Evolutionary conservation across 768 basidiomycete species (phyloP), one percentile per base, ranked within the genome.

Genomic region (Russula compacta): DNA sequence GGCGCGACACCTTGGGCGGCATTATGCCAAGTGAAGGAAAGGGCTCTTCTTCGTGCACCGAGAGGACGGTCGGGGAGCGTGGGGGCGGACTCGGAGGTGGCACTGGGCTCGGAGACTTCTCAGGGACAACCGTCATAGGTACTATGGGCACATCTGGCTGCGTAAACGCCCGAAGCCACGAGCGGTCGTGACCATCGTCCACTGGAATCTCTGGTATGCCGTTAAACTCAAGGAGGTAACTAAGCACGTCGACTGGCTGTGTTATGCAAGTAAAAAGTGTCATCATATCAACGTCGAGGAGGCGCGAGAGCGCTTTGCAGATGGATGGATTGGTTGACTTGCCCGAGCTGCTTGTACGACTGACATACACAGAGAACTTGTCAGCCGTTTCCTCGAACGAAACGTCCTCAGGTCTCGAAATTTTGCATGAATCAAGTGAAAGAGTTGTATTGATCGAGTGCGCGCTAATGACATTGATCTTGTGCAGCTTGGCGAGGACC

Each of bases 81-180:
- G 55, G 51, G 8, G 50, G 50, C 43, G 58, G 21, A 52, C 58
- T 46, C 19, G 44, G 44, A n/a, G 19, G 50, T 5, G 24, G 43
- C 10, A 6, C 33, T n/a, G 29, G 56, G 44, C 48, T 46, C 33
- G 36, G 50, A 15, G 60, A 43, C 38, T 11, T 47, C 51, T 53
- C 61, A 14, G 56, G 47, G 47, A 40, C 24, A 50, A 15, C 29
- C 6, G 40, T 7, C 9, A 24, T 21, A 1, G 62, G 62, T 10
- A 63, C 39, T 12, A 63, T 40, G 7, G 59, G 62, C 9, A 60
- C 35, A 19, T 54, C 33, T n/a, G 63, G 59, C 19, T 64, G 48
- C 8, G 15, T 36, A 1, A 64, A 51, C 5, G 63, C 43, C 19
- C 57, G 60, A n/a, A 64, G 43, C 63, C 63, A 64, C 3, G 55